Conservation (phyloP, 108 stramenopile genomes). For the Pseudonitzschia pungens region DNA sequence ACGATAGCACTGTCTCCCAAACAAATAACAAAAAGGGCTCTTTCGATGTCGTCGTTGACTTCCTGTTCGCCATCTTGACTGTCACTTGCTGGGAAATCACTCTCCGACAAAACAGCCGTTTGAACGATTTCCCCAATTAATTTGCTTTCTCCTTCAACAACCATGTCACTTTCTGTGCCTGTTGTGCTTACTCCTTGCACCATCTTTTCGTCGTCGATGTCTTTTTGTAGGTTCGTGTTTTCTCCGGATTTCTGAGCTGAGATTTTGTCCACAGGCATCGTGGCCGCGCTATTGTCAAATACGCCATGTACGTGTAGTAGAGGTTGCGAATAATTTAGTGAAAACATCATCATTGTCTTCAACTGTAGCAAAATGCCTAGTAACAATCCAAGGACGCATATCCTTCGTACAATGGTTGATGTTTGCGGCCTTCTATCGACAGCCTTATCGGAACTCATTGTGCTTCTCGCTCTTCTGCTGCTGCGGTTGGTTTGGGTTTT, state of each 20-base stretch:
- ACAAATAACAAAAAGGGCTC: constrained; percentile 2
- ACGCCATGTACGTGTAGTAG: too few relatives aligned
- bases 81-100: too few relatives aligned
- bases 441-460: background rate
- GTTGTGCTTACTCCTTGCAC: background rate
- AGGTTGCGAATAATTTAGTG: background rate
- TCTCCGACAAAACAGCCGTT: background rate
- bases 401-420: background rate
- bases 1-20: constrained; percentile 19
- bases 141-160: too few relatives aligned
- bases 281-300: background rate
- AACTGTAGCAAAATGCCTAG: background rate
- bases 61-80: background rate
- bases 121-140: too few relatives aligned
- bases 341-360: background rate
- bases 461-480: background rate
- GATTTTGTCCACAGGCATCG: background rate
- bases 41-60: background rate
- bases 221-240: background rate
- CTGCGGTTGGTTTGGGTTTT: too few relatives aligned
- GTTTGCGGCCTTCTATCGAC: background rate
- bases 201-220: background rate
- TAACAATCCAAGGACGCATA: background rate
- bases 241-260: background rate
- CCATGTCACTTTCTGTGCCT: too few relatives aligned